Conservation (phyloP, 192 early-diverging fungal species). For the Coemansia sp. region DNA sequence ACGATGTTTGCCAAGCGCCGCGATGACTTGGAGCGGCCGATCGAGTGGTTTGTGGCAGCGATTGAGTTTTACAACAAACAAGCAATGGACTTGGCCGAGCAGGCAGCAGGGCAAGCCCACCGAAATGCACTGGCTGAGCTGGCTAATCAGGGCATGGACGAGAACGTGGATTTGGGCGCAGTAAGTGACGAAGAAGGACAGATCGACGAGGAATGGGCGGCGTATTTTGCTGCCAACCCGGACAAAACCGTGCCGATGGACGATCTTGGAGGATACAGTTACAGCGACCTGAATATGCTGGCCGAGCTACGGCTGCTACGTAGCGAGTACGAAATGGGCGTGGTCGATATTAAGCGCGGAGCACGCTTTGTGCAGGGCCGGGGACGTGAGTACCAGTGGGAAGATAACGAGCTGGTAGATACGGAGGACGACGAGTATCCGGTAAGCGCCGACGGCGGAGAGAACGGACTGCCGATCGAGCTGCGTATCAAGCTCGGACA, state of each 20-base stretch:
- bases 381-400: slow-evolving; percentile 65
- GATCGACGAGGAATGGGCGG: slow-evolving; percentile 28
- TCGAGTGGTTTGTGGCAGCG: slow-evolving; percentile 38
- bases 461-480: slow-evolving; percentile 69
- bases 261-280: slow-evolving; percentile 66
- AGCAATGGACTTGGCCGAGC: slow-evolving; percentile 62
- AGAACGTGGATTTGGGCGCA: slow-evolving; percentile 1
- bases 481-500: slow-evolving; percentile 85
- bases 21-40: slow-evolving; percentile 35
- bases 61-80: slow-evolving; percentile 55
- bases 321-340: slow-evolving; percentile 72
- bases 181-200: slow-evolving; percentile 10
- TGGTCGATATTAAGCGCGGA: slow-evolving; percentile 70
- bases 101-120: slow-evolving; percentile 44
- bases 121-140: not conserved
- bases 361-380: slow-evolving; percentile 69
- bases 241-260: slow-evolving; percentile 44
- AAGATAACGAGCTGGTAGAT: slow-evolving; percentile 46
- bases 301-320: slow-evolving; percentile 81
- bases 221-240: slow-evolving; percentile 25
- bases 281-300: slow-evolving; percentile 77
- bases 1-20: slow-evolving; percentile 56
- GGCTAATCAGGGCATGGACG: slow-evolving; percentile 9
- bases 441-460: slow-evolving; percentile 33
- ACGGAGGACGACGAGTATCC: slow-evolving; percentile 64